phyloP scores from a whole-genome alignment of 192 early-diverging fungal species.

The Podochytrium sp. region DNA sequence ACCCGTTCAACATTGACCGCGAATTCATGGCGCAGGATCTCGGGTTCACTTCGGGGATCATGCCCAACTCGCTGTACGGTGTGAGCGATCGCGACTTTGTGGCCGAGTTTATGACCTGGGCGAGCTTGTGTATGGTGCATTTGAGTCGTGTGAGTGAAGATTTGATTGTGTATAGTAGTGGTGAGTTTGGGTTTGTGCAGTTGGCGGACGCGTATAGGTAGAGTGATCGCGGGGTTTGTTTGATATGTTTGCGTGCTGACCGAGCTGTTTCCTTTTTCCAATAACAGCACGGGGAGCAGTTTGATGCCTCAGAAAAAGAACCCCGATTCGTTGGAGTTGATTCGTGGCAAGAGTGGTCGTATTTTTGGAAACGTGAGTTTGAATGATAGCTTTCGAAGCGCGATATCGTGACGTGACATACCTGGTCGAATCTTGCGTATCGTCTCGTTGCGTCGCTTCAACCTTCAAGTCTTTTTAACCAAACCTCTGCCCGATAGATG shows the following conservation, averaged over 20 bases:
- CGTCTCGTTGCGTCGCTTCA: too few relatives aligned
- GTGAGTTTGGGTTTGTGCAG: constrained; percentile 93
- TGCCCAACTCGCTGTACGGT: constrained; percentile 89
- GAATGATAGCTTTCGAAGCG: background rate
- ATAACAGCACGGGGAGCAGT: constrained; percentile 85
- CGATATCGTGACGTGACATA: background rate
- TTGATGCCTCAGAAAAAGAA: constrained; percentile 99
- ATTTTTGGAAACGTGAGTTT: constrained; percentile 84
- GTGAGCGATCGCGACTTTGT: constrained; percentile 97
- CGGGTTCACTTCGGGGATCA: constrained; percentile 80
- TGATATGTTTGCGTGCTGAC: background rate
- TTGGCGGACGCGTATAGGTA: constrained; percentile 94
- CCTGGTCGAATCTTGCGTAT: too few relatives aligned
- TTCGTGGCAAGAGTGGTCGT: constrained; percentile 95
- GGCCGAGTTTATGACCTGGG: constrained; percentile 95
- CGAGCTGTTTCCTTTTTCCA: constrained; percentile 2
- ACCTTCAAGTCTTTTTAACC: too few relatives aligned
- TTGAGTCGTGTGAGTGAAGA: constrained; percentile 91
- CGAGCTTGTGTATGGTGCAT: constrained; percentile 90
- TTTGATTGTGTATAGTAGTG: constrained; percentile 90
- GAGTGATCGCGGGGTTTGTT: background rate
- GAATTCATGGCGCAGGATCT: constrained; percentile 86
- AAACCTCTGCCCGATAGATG: too few relatives aligned
- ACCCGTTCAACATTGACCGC: constrained; percentile 96
- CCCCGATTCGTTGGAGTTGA: constrained; percentile 92